A percentile compares a stretch with the other conserved stretches of the same genome.
These are phyloP conservation scores for Glycine latifolia DNA, from an alignment of 306 rosid genomes.

Conservation along the genomic window DNA sequence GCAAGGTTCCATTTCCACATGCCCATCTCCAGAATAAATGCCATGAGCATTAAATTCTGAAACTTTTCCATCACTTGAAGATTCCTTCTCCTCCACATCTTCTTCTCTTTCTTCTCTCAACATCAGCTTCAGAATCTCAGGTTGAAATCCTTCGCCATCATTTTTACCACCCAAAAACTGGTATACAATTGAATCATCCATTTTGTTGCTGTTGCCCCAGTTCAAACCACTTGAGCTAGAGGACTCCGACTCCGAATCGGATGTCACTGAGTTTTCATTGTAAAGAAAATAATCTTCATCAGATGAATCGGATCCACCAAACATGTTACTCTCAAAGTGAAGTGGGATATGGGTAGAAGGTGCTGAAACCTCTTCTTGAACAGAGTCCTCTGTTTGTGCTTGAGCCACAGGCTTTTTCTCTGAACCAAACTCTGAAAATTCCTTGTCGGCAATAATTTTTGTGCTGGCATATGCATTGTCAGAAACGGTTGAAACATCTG, in stretches of 20 bases:
- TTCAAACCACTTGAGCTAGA: constrained; percentile 45
- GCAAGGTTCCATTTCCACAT: constrained; percentile 57
- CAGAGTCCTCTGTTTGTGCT: constrained; percentile 33
- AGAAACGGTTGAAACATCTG: constrained; percentile 41
- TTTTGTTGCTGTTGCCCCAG: constrained; percentile 43
- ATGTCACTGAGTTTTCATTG: constrained; percentile 48
- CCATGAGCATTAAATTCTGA: constrained; percentile 27
- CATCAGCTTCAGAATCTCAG: constrained; percentile 43
- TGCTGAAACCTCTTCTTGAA: constrained; percentile 18
- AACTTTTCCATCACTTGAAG: constrained; percentile 36
- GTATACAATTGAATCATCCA: constrained; percentile 48
- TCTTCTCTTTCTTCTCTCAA: constrained; percentile 33
- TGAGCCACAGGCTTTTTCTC: constrained; percentile 14
- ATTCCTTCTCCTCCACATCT: constrained; percentile 33
- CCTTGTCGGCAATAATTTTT: constrained; percentile 38
- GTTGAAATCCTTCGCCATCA: constrained; percentile 41
- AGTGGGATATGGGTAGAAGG: constrained; percentile 10
- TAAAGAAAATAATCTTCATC: constrained; percentile 53
- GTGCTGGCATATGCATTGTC: constrained; percentile 14
- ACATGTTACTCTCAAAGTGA: constrained; percentile 33
- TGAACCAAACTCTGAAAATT: constrained; percentile 25
- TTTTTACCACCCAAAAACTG: constrained; percentile 50
- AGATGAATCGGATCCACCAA: constrained; percentile 53
- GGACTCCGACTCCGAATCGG: constrained; percentile 59
- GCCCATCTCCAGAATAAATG: constrained; percentile 49